phyloP scores from a whole-genome alignment of 2,329 filamentous ascomycete species.

The Colletotrichum orbiculare region DNA sequence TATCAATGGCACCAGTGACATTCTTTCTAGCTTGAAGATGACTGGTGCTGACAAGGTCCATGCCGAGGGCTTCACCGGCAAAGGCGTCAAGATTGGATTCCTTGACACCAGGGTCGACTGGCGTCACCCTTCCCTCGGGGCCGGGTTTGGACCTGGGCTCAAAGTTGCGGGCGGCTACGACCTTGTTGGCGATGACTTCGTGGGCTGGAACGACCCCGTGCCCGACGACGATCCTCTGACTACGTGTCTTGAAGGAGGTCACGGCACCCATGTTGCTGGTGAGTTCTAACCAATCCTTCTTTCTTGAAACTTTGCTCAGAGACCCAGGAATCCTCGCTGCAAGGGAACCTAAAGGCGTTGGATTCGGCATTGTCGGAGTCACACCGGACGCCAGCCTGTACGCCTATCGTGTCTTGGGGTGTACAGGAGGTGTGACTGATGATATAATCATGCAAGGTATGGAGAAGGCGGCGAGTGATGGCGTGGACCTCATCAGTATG shows the following conservation, averaged over 20 bases:
- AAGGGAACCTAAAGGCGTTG: conserved; percentile 17
- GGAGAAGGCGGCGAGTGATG: conserved; percentile 22
- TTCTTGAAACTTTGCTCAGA: background rate
- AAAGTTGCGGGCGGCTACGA: conserved; percentile 41
- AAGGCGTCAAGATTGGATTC: conserved; percentile 51
- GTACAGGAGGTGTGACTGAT: conserved; percentile 20
- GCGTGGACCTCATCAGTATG: conserved; percentile 30
- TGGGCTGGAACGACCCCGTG: conserved; percentile 41
- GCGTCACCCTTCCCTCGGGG: conserved; percentile 42
- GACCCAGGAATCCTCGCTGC: conserved; percentile 18
- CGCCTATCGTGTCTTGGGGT: conserved; percentile 38
- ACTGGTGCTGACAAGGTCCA: conserved; percentile 54
- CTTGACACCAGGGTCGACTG: conserved; percentile 55
- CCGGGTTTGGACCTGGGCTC: conserved; percentile 32
- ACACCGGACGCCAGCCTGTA: conserved; percentile 44
- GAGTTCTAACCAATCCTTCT: conserved; percentile 31
- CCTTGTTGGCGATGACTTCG: conserved; percentile 44
- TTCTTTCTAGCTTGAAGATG: conserved; percentile 26
- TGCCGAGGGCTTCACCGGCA: conserved; percentile 48
- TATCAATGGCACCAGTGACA: conserved; percentile 28
- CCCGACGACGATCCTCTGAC: conserved; percentile 24
- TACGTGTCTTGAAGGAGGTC: conserved; percentile 42
- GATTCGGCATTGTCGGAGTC: conserved; percentile 40
- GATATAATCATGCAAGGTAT: conserved; percentile 30
- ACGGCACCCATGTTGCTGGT: conserved; percentile 59